Evolutionary conservation across 2,329 filamentous ascomycete genomes (phyloP).

Genomic region (Cladosporium sp.): DNA sequence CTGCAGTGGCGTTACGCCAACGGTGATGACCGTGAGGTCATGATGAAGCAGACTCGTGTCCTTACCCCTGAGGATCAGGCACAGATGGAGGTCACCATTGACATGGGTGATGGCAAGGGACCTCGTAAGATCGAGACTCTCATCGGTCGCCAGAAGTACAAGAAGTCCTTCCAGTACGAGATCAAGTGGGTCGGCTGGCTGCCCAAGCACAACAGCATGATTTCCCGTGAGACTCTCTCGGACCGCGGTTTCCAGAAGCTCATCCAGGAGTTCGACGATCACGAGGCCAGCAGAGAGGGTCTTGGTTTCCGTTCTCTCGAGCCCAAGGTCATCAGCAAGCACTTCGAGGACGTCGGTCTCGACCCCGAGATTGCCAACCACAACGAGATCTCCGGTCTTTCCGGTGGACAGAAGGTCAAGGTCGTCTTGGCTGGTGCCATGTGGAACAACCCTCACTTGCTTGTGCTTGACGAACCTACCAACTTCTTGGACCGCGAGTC

Average conservation of each 20-base stretch:
- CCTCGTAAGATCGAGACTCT: constrained; percentile 75
- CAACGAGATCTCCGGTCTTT: constrained; percentile 94
- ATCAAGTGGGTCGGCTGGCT: constrained; percentile 88
- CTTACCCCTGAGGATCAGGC: constrained; percentile 78
- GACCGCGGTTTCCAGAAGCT: constrained; percentile 88
- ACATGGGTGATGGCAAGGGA: constrained; percentile 78
- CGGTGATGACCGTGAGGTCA: constrained; percentile 92
- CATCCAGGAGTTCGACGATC: constrained; percentile 96
- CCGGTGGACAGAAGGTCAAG: constrained; percentile 98
- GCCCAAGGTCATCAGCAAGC: constrained; percentile 90
- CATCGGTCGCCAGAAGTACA: constrained; percentile 96
- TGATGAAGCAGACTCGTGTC: constrained; percentile 94
- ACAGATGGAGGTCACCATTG: constrained; percentile 88
- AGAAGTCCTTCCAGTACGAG: constrained; percentile 99
- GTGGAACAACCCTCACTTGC: constrained; percentile 86
- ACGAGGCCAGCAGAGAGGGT: constrained; percentile 97
- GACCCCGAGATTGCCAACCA: constrained; percentile 98
- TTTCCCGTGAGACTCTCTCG: constrained; percentile 85
- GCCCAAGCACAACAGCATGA: constrained; percentile 88
- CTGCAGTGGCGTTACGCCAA: constrained; percentile 98
- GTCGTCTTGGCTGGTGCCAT: constrained; percentile 81
- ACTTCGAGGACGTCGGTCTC: constrained; percentile 94
- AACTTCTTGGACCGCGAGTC: constrained; percentile 99
- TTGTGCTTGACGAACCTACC: constrained; percentile 96
- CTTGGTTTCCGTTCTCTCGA: constrained; percentile 92